These are phyloP conservation scores for Lignosus rhinocerotis DNA, from an alignment of 1,284 basidiomycete species.

Conservation along the genomic window DNA sequence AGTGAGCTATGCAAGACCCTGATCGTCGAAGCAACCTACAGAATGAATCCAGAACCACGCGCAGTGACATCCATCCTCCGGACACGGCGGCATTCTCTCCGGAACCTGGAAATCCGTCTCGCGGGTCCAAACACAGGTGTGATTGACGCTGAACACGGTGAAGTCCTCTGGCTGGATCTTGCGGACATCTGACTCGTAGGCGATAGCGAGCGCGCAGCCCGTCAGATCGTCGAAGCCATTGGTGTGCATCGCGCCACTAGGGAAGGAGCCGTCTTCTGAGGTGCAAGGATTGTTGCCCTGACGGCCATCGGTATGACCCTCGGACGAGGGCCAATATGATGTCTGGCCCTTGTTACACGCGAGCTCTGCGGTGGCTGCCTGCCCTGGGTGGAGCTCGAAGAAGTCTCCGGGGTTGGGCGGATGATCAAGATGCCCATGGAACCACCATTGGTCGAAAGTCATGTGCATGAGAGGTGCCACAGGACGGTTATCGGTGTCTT, in stretches of 20 bases:
- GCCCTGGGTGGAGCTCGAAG: slow-evolving; percentile 57
- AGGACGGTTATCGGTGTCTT: slow-evolving; percentile 49
- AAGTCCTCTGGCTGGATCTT: slow-evolving; percentile 65
- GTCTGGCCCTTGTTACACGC: slow-evolving; percentile 60
- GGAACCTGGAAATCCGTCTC: slow-evolving; percentile 69
- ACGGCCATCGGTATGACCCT: slow-evolving; percentile 50
- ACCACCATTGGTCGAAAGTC: slow-evolving; percentile 68
- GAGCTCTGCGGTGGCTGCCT: slow-evolving; percentile 50
- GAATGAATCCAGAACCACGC: slow-evolving; percentile 76
- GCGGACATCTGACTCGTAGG: slow-evolving; percentile 59
- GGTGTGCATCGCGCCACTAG: slow-evolving; percentile 49
- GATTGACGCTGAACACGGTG: slow-evolving; percentile 70
- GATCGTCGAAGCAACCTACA: slow-evolving; percentile 28
- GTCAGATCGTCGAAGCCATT: slow-evolving; percentile 51
- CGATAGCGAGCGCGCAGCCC: slow-evolving; percentile 70
- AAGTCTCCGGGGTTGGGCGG: slow-evolving; percentile 57
- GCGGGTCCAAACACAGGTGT: slow-evolving; percentile 68
- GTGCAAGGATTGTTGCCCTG: slow-evolving; percentile 51
- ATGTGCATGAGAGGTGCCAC: slow-evolving; percentile 53
- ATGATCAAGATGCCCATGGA: slow-evolving; percentile 57
- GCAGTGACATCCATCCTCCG: slow-evolving; percentile 63
- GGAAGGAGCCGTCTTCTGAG: slow-evolving; percentile 31
- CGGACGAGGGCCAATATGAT: slow-evolving; percentile 44
- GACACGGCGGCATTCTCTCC: slow-evolving; percentile 66
- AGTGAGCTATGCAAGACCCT: background rate